Percentiles rank a stretch among this genome's conserved stretches.
Conservation (phyloP, 2,329 filamentous ascomycete species). For the Fusarium sp. region DNA sequence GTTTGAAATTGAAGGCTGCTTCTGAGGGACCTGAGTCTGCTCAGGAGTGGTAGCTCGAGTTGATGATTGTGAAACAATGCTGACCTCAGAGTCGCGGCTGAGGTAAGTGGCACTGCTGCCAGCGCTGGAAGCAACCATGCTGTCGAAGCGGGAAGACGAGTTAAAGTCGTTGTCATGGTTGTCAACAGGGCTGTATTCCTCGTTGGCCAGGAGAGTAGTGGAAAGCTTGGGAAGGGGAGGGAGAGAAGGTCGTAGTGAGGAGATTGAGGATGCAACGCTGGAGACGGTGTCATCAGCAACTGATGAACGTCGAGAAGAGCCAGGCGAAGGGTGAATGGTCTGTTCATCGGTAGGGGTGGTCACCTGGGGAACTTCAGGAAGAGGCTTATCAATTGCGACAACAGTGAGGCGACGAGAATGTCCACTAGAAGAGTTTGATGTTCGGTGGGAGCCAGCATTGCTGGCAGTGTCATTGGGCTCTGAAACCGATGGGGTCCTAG, state of each 20-base stretch:
- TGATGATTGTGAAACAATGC: conserved; percentile 82
- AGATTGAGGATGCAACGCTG: conserved; percentile 58
- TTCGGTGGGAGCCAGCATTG: conserved; percentile 54
- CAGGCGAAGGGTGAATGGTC: conserved; percentile 49
- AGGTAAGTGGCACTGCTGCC: conserved; percentile 83
- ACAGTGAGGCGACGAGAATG: conserved; percentile 53
- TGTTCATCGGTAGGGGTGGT: conserved; percentile 52
- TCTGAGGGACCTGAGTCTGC: conserved; percentile 62
- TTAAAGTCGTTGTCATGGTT: conserved; percentile 63
- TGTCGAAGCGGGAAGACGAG: conserved; percentile 70
- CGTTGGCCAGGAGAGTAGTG: conserved; percentile 59
- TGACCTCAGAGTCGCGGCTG: conserved; percentile 84
- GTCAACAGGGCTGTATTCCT: conserved; percentile 62
- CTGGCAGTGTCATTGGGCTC: conserved; percentile 53
- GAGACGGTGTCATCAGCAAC: conserved; percentile 55
- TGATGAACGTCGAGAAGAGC: conserved; percentile 57
- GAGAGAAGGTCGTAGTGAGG: conserved; percentile 61
- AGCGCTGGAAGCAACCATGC: conserved; percentile 78
- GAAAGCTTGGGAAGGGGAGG: conserved; percentile 69
- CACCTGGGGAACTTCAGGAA: conserved; percentile 72
- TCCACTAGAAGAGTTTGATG: conserved; percentile 50
- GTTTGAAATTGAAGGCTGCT: conserved; percentile 73
- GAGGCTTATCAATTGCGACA: conserved; percentile 71
- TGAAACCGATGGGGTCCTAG: conserved; percentile 47
- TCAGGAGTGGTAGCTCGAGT: conserved; percentile 92